Evolutionary conservation across 768 basidiomycete species (phyloP), one percentile per base, ranked within the genome.

Genomic region (Trametes sanguinea): DNA sequence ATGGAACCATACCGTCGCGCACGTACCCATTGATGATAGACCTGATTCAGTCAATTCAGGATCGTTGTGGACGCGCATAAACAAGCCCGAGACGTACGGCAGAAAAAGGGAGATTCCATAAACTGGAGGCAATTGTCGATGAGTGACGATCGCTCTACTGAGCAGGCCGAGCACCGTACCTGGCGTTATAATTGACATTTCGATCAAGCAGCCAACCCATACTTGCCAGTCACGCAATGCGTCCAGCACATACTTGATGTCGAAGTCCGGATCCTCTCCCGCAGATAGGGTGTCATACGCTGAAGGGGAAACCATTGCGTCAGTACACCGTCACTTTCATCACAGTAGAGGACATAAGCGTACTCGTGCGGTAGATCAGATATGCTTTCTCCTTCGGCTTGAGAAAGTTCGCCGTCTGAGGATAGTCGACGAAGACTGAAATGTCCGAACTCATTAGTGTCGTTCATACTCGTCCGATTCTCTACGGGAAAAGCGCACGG

Each of bases 41-140:
- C 30, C 62, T 63, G 14, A 9, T 10, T n/a, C 3, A 30, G 10
- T 30, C 27, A 22, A 22, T 22, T 22, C 22, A 22, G 22, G 22
- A 22, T 22, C 22, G 6, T 13, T 16, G 16, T n/a, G n/a, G 8
- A 32, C 9, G 6, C 27, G 27, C 17, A 6, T 6, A 33, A 16
- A 13, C 16, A 7, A 30, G 13, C 7, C 30, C 37, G 2, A 17
- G n/a, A 79, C 87, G 67, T 69, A 88, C 84, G 87, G 87, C 29
- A 89, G 73, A 76, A 90, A 90, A 16, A 88, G 75, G 0, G 88
- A 86, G 48, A 88, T 87, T 1, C 87, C 88, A 66, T 85, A 88
- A 1, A 50, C 40, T 9, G 13, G 14, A 29, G 27, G 22, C 22
- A 22, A 22, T 1, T 22, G 22, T 22, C 22, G 22, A 22, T 22